phyloP scores from a whole-genome alignment of 2,329 filamentous ascomycete species.

The Pseudophaeomoniella oleicola region DNA sequence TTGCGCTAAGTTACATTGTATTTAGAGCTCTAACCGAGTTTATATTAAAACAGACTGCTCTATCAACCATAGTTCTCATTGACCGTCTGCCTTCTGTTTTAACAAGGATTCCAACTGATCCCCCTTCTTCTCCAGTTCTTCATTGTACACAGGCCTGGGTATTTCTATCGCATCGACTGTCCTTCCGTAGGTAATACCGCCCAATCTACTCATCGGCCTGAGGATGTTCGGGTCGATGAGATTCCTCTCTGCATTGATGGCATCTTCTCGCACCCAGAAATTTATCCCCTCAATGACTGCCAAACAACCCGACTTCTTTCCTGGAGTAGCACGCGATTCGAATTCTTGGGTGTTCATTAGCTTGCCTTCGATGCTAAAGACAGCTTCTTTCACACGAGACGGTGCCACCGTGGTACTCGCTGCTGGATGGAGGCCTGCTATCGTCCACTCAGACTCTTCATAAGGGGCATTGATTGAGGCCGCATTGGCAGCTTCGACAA shows the following conservation, averaged over 20 bases:
- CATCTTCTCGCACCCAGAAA: slow-evolving; percentile 85
- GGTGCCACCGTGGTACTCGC: slow-evolving; percentile 51
- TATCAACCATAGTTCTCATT: too few relatives aligned
- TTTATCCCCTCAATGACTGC: slow-evolving; percentile 68
- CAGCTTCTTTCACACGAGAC: slow-evolving; percentile 63
- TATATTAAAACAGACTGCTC: too few relatives aligned
- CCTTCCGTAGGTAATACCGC: slow-evolving; percentile 74
- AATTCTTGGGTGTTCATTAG: slow-evolving; percentile 63
- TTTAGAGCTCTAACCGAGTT: too few relatives aligned
- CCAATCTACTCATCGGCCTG: slow-evolving; percentile 61
- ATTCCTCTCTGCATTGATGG: slow-evolving; percentile 62
- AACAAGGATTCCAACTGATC: slow-evolving; percentile 3
- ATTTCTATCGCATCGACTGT: slow-evolving; percentile 58
- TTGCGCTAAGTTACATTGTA: too few relatives aligned
- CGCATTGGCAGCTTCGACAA: slow-evolving; percentile 77
- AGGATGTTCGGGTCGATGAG: slow-evolving; percentile 63
- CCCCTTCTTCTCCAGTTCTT: slow-evolving; percentile 4
- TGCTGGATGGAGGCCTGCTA: slow-evolving; percentile 60
- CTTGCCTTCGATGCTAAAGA: slow-evolving; percentile 71
- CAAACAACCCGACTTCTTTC: slow-evolving; percentile 60
- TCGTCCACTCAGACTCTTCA: slow-evolving; percentile 63
- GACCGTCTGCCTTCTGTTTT: slow-evolving; percentile 6
- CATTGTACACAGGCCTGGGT: slow-evolving; percentile 33
- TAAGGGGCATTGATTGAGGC: slow-evolving; percentile 63
- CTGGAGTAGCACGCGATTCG: slow-evolving; percentile 54